These are phyloP conservation scores for Corymbia maculata DNA, from an alignment of 345 rosid species.

Conservation along the genomic window DNA sequence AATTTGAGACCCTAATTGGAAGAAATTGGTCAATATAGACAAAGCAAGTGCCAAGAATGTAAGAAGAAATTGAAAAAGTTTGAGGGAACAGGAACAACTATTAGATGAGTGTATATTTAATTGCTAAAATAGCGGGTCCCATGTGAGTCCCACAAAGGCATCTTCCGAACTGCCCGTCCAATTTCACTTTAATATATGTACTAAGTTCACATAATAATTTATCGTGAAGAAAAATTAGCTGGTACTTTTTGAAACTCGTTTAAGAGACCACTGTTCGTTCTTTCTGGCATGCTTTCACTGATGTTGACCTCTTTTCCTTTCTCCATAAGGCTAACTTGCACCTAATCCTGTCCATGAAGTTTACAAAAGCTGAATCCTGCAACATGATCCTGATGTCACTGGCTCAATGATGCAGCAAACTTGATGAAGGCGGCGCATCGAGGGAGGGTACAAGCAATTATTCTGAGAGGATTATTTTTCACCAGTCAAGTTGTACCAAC, in stretches of 20 bases:
- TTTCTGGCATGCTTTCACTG: neutral
- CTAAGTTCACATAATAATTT: neutral
- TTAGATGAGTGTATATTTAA: neutral
- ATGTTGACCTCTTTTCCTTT: neutral
- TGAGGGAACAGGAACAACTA: neutral
- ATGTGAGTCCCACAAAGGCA: neutral
- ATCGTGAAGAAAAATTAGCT: neutral
- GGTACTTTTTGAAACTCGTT: neutral
- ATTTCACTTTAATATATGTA: neutral
- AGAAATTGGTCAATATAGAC: neutral
- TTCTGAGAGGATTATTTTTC: neutral
- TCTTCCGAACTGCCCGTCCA: neutral
- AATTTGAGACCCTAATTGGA: neutral
- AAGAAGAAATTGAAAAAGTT: neutral
- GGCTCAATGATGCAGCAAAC: neutral
- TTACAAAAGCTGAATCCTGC: neutral
- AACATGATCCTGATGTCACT: neutral
- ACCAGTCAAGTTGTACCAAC: neutral
- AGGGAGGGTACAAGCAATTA: neutral
- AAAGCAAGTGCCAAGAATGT: neutral
- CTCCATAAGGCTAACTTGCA: neutral
- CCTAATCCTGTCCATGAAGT: neutral
- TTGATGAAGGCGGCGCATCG: neutral
- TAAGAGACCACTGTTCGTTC: neutral
- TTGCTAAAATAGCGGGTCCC: neutral